These are phyloP conservation scores for Pneumocystis oryctolagi DNA, from an alignment of 1,139 yeast species.

Conservation along the genomic window DNA sequence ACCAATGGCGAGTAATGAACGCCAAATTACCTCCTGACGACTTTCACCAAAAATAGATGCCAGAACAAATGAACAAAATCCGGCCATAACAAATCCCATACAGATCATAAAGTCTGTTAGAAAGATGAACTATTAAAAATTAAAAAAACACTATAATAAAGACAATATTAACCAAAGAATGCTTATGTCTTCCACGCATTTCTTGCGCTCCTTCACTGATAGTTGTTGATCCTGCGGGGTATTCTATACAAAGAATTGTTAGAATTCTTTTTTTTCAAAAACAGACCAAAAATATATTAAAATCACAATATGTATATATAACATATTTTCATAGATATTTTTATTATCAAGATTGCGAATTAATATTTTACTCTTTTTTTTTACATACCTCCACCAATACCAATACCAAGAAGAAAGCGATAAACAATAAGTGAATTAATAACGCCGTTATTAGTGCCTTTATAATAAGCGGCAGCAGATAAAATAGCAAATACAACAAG, in stretches of 20 bases:
- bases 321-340: no score
- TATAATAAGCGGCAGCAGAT: constrained; percentile 71
- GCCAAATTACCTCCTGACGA: constrained; percentile 75
- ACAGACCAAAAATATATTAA: no score
- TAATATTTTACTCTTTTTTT: not conserved
- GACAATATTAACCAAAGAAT: constrained; percentile 30
- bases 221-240: constrained; percentile 85
- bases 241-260: constrained; percentile 32
- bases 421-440: constrained; percentile 70
- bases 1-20: constrained; percentile 81
- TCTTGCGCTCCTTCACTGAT: constrained; percentile 81
- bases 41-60: constrained; percentile 64
- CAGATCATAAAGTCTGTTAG: constrained; percentile 85
- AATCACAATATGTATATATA: no score
- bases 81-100: constrained; percentile 64
- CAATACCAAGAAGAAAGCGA: constrained; percentile 75
- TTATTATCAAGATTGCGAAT: not conserved
- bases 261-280: constrained; percentile 23
- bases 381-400: constrained; percentile 31
- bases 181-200: constrained; percentile 67
- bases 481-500: constrained; percentile 62
- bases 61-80: constrained; percentile 75
- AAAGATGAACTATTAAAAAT: constrained; percentile 49
- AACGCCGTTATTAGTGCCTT: constrained; percentile 49
- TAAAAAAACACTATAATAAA: not conserved